Base-by-base conservation (phyloP, 805 yeast species). In the Ogataea trehalophila region DNA sequence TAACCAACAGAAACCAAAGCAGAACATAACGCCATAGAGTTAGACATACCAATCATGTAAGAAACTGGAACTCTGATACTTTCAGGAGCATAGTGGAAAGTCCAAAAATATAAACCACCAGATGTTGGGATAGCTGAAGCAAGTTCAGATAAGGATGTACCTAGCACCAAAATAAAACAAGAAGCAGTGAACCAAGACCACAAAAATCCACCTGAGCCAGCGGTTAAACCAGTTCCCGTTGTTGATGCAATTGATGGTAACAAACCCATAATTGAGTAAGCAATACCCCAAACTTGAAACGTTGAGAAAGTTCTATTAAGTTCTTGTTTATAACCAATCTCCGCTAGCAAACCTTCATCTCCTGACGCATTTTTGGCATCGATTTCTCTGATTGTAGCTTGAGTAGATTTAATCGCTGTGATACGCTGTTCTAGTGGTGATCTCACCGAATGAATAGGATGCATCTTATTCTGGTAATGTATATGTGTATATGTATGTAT, bases 111-210 rank as follows among this genome's bases (percentile, higher is more conserved):
- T 37, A 85, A 67, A 8, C 91, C 91, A 46, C 91, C 91, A 18
- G 85, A 77, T 1, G 91, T 84, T 26, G 92, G 91, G 53, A 81
- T 76, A 1, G 89, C 77, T 35, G 83, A 75, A 1, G 85, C 87
- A 51, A 83, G 63, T 56, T 83, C 85, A 6, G 86, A 72, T 81
- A 85, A 77, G 16, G 84, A 71, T 7, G 76, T 52, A 16, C 88
- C 89, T n/a, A 81, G 74, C 9, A 71, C 59, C 46, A 82, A 58
- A 47, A 84, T 80, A 55, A 81, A 79, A 11, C 70, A 49, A 5
- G 81, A 74, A 33, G 87, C 74, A 15, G 80, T 57, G 41, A 81
- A 63, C 91, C 92, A 85, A 42, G 87, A 85, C 91, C 91, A 85
- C 3, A 83, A 71, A 47, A 81, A 71, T 5, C 83, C 80, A 9